These are phyloP conservation scores for Komagataella ulmi DNA, from an alignment of 805 yeast species.

Conservation along the genomic window DNA sequence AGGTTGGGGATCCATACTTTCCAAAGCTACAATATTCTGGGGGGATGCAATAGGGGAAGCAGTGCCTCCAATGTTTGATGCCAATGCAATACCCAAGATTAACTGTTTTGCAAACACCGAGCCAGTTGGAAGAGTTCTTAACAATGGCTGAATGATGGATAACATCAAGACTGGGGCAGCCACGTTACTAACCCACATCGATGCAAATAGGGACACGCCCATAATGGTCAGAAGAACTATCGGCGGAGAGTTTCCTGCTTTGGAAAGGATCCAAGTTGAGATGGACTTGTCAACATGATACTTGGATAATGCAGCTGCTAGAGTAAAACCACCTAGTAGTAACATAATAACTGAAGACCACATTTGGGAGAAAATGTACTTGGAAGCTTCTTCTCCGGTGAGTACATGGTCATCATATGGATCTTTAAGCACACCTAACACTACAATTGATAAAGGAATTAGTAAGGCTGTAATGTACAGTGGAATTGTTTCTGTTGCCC, in stretches of 20 bases:
- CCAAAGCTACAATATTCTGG: slow-evolving; percentile 85
- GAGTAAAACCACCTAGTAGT: slow-evolving; percentile 82
- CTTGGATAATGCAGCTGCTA: slow-evolving; percentile 90
- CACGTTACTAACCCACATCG: slow-evolving; percentile 95
- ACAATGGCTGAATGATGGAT: slow-evolving; percentile 81
- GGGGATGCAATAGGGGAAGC: slow-evolving; percentile 96
- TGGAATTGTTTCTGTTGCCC: slow-evolving; percentile 96
- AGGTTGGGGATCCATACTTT: slow-evolving; percentile 72
- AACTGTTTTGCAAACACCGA: slow-evolving; percentile 73
- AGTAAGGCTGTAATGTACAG: slow-evolving; percentile 78
- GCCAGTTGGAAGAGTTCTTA: slow-evolving; percentile 70
- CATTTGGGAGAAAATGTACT: slow-evolving; percentile 74
- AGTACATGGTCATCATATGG: slow-evolving; percentile 35
- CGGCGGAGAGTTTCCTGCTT: slow-evolving; percentile 80
- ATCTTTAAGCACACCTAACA: slow-evolving; percentile 55
- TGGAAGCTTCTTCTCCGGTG: slow-evolving; percentile 57
- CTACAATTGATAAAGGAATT: slow-evolving; percentile 71
- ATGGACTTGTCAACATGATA: slow-evolving; percentile 78
- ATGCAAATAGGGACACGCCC: slow-evolving; percentile 73
- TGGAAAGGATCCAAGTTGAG: slow-evolving; percentile 68
- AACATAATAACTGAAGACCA: slow-evolving; percentile 92
- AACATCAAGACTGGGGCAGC: slow-evolving; percentile 94
- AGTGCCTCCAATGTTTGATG: slow-evolving; percentile 94
- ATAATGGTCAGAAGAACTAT: slow-evolving; percentile 66
- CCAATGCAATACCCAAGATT: slow-evolving; percentile 83